Base-by-base conservation (phyloP, 306 rosid species). In the Oemleria cerasiformis region DNA sequence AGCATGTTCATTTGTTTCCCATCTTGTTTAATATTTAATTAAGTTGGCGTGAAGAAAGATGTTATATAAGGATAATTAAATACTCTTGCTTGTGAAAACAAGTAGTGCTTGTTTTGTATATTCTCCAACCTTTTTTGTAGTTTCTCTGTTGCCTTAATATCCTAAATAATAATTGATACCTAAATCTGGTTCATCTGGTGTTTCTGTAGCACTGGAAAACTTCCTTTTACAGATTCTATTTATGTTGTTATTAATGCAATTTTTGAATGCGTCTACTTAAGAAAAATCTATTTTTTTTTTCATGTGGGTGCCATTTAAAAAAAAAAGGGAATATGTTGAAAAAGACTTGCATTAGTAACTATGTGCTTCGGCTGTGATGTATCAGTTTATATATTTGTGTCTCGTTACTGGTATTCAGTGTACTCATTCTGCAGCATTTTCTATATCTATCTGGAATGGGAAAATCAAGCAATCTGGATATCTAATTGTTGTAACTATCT, bases 401-500 rank as follows among this genome's bases (percentile, higher is more conserved):
- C 36, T 23, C n/a, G n/a, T n/a, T n/a, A n/a, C n/a, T n/a, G n/a
- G n/a, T 43, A 17, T 41, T 42, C 47, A 21, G 4, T 55, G 38
- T 62, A 67, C 41, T 30, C 44, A 47, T 70, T 58, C 43, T 13
- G 34, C 63, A 43, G 44, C 74, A 30, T 21, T 57, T 23, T 34
- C 44, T 53, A 38, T 50, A 25, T 36, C 16, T 55, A 5, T 70
- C 1, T 55, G 40, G 41, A 56, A 56, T 42, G 36, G 23, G 55
- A 19, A 30, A 17, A 56, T 56, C 30, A 14, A 56, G 21, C 38
- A 56, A 39, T 68, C 49, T n/a, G 7, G 65, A 55, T 77, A 48
- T 78, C 71, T 83, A 61, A 78, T 60, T 66, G 54, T 44, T 60
- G 16, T 68, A 0, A 36, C 16, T 67, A 58, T 69, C 30, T 68